Conservation (phyloP, 768 basidiomycete species). For the Rhizopogon sp. region DNA sequence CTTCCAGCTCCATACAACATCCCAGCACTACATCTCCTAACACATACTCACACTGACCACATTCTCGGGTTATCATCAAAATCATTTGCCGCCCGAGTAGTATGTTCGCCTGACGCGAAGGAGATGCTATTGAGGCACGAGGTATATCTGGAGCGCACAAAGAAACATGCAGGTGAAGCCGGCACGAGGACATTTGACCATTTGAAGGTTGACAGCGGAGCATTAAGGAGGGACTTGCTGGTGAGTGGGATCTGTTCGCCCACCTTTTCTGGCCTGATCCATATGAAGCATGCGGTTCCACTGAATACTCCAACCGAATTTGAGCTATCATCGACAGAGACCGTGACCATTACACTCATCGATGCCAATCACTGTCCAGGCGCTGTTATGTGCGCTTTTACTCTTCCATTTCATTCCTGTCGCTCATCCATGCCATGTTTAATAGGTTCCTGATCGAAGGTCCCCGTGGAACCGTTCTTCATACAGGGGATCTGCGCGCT, state of each 20-base stretch:
- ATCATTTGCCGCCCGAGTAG: conserved; percentile 65
- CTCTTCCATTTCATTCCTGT: not conserved
- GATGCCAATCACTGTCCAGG: conserved; percentile 97
- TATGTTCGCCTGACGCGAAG: conserved; percentile 83
- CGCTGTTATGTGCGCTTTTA: conserved; percentile 69
- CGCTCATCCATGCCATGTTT: not conserved
- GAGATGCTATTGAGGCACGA: conserved; percentile 81
- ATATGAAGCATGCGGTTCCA: conserved; percentile 47
- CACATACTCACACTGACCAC: conserved; percentile 90
- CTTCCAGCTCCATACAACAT: conserved; percentile 27
- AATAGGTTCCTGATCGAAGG: conserved; percentile 83
- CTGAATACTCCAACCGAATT: conserved; percentile 60
- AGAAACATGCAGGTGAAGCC: conserved; percentile 5
- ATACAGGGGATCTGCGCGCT: conserved; percentile 91
- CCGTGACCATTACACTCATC: conserved; percentile 70
- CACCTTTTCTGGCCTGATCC: not conserved
- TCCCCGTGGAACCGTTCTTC: conserved; percentile 63
- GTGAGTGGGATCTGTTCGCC: conserved; percentile 28
- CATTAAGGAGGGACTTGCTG: conserved; percentile 58
- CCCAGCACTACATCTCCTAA: conserved; percentile 64
- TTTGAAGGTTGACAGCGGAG: conserved; percentile 56
- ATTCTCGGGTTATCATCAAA: conserved; percentile 69
- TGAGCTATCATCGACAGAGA: conserved; percentile 50
- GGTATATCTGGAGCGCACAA: conserved; percentile 56
- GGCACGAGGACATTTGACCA: conserved; percentile 57